Percentiles rank a stretch among this genome's conserved stretches.
phyloP scores from a whole-genome alignment of 495 filamentous ascomycete genomes.

The Penicillium desertorum region DNA sequence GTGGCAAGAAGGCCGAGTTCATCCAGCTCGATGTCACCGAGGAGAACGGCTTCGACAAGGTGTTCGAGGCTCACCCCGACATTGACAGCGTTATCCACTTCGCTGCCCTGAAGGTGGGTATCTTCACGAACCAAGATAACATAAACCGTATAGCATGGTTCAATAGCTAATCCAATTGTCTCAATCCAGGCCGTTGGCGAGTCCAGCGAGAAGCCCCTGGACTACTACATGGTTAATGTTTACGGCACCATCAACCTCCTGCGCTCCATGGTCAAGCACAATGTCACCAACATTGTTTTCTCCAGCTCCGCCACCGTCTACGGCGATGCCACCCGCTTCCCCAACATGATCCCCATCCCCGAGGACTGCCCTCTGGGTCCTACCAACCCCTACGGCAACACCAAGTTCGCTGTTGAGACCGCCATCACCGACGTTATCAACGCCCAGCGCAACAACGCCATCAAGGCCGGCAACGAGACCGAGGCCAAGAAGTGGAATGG shows the following conservation, averaged over 20 bases:
- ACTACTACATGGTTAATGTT: conserved; percentile 98
- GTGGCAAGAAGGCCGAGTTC: conserved; percentile 84
- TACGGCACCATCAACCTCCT: conserved; percentile 88
- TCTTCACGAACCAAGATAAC: background rate
- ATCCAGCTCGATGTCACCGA: conserved; percentile 86
- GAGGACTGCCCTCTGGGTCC: conserved; percentile 94
- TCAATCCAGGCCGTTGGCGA: conserved; percentile 84
- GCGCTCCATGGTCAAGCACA: conserved; percentile 79
- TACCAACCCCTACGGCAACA: conserved; percentile 96
- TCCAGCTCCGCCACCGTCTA: conserved; percentile 97
- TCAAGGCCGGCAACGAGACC: conserved; percentile 71
- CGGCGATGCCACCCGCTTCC: conserved; percentile 93
- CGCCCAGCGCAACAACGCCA: conserved; percentile 78
- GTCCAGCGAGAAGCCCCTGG: conserved; percentile 89
- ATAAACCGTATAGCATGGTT: too few species aligned
- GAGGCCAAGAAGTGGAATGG: conserved; percentile 81
- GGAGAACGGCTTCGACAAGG: conserved; percentile 75
- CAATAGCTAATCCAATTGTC: background rate
- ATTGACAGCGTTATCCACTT: conserved; percentile 99
- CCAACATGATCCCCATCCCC: conserved; percentile 98
- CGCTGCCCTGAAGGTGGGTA: conserved; percentile 86
- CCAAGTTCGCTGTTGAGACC: conserved; percentile 85
- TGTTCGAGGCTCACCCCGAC: conserved; percentile 84
- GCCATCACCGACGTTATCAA: conserved; percentile 90
- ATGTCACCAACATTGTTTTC: conserved; percentile 96